These are phyloP conservation scores for Brassica nigra DNA, from an alignment of 345 rosid genomes.

Conservation along the genomic window DNA sequence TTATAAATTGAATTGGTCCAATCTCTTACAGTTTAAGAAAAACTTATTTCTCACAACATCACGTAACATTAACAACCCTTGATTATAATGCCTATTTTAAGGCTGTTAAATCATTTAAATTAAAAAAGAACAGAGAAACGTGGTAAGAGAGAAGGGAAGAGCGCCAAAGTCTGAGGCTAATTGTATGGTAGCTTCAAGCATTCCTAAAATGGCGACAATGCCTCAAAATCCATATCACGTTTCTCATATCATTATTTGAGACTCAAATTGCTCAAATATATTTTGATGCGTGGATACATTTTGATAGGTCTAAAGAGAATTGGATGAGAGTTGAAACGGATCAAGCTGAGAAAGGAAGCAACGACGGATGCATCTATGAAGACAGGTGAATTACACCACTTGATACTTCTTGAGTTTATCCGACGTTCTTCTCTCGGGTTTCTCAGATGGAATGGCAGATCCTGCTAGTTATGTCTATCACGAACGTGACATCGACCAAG, in stretches of 20 bases:
- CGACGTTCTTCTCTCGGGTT: conserved; percentile 49
- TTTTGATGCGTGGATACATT: not conserved
- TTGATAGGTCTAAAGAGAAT: conserved; percentile 18
- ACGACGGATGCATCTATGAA: conserved; percentile 82
- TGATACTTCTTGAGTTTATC: conserved; percentile 58
- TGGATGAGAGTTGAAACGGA: conserved; percentile 49
- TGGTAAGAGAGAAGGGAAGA: conserved; percentile 51
- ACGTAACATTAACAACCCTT: conserved; percentile 12
- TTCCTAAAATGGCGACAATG: conserved; percentile 41
- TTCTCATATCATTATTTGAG: conserved; percentile 19
- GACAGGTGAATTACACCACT: conserved; percentile 63
- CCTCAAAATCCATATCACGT: conserved; percentile 30
- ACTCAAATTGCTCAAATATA: not conserved
- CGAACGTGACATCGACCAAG: conserved; percentile 94
- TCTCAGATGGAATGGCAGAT: conserved; percentile 99
- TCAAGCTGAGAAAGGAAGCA: conserved; percentile 40
- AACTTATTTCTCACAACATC: conserved; percentile 14
- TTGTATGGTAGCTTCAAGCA: conserved; percentile 49
- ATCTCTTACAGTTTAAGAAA: not conserved
- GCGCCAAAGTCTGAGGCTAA: conserved; percentile 65
- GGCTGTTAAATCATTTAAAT: conserved; percentile 14
- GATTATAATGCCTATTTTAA: conserved; percentile 31
- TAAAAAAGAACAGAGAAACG: conserved; percentile 36
- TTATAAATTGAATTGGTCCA: conserved; percentile 14
- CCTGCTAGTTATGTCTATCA: conserved; percentile 65